A percentile compares a stretch with the other conserved stretches of the same genome.
Evolutionary conservation across 768 basidiomycete genomes (phyloP).

Genomic region (Hebeloma cylindrosporum): DNA sequence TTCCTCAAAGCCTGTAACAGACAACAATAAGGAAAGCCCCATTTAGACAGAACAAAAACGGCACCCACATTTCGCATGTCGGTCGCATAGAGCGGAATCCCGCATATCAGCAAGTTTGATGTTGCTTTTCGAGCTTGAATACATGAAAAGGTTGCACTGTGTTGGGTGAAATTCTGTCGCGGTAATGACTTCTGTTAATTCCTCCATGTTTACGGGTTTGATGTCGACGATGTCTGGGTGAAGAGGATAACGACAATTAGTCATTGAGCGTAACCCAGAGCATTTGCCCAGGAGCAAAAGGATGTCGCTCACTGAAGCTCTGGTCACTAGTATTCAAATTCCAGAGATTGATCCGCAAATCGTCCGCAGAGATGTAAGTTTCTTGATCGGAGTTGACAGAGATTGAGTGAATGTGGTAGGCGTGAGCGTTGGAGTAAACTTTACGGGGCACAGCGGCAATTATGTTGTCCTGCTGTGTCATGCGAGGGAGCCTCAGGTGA

Average conservation of each 20-base stretch:
- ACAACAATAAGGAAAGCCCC: slow-evolving; percentile 13
- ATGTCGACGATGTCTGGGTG: slow-evolving; percentile 95
- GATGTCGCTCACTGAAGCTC: slow-evolving; percentile 86
- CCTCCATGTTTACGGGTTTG: slow-evolving; percentile 99
- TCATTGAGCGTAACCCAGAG: slow-evolving; percentile 12
- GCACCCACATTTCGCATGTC: slow-evolving; percentile 88
- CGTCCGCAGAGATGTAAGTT: slow-evolving; percentile 99
- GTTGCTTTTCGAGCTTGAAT: slow-evolving; percentile 98
- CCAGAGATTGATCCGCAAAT: slow-evolving; percentile 96
- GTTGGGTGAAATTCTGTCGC: slow-evolving; percentile 98
- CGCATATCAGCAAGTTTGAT: slow-evolving; percentile 99
- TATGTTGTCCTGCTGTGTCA: slow-evolving; percentile 94
- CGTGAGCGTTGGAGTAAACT: slow-evolving; percentile 98
- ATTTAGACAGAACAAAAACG: slow-evolving; percentile 5
- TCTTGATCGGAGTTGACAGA: slow-evolving; percentile 99
- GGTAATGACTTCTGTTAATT: slow-evolving; percentile 99
- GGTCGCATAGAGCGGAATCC: slow-evolving; percentile 94
- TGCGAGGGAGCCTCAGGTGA: slow-evolving; percentile 84
- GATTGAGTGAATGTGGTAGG: slow-evolving; percentile 99
- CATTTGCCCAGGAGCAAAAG: slow-evolving; percentile 3
- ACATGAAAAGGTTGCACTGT: slow-evolving; percentile 99
- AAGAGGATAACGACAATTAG: slow-evolving; percentile 13
- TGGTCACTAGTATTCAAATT: slow-evolving; percentile 98
- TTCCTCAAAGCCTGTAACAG: slow-evolving; percentile 86
- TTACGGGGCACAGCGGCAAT: slow-evolving; percentile 98